Percentiles rank a stretch among this genome's conserved stretches.
Conservation (phyloP, 2,329 filamentous ascomycete species). For the Sclerotinia nivalis region DNA sequence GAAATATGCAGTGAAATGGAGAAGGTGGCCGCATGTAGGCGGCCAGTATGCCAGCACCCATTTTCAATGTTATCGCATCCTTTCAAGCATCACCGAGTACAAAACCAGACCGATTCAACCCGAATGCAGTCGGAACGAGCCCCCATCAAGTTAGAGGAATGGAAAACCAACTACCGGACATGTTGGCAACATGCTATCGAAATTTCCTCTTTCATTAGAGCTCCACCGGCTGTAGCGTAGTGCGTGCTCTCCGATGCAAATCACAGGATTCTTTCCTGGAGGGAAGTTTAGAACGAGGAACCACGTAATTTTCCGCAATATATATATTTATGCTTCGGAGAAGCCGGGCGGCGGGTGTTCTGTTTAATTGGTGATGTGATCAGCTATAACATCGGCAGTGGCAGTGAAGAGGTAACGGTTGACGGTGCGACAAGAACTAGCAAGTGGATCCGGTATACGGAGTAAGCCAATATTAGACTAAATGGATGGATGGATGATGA, state of each 20-base stretch:
- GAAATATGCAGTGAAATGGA: slow-evolving; percentile 20
- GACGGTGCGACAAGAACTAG: neutral
- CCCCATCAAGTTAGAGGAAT: neutral
- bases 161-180: neutral
- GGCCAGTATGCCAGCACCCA: slow-evolving; percentile 5
- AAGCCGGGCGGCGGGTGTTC: neutral
- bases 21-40: slow-evolving; percentile 3
- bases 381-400: neutral
- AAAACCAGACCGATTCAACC: neutral
- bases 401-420: slow-evolving; percentile 6
- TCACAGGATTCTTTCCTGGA: slow-evolving; percentile 18
- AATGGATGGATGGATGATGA: neutral
- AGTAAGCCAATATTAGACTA: slow-evolving; percentile 10
- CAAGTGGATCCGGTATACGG: neutral
- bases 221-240: neutral
- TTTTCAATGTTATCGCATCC: neutral
- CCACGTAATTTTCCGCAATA: neutral
- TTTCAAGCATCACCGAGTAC: neutral
- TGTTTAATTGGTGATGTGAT: slow-evolving; percentile 11
- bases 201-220: neutral
- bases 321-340: neutral
- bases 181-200: neutral
- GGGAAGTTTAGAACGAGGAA: neutral
- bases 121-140: neutral
- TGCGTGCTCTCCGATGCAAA: neutral